phyloP scores from a whole-genome alignment of 345 rosid genomes.

The Anastatica hierochuntica region DNA sequence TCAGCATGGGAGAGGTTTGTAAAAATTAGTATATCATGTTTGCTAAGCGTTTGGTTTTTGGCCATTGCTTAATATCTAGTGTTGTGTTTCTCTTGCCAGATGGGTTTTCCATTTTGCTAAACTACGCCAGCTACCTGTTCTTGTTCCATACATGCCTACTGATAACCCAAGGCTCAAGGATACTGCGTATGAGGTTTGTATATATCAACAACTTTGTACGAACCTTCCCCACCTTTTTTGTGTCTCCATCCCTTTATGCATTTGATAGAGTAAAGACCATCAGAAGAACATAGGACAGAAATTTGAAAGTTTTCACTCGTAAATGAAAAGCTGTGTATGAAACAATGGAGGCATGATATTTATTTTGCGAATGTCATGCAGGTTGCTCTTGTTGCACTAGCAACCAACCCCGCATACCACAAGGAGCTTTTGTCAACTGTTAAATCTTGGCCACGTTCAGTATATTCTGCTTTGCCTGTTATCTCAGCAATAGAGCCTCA shows the following conservation, averaged over 20 bases:
- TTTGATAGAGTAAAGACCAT: slow-evolving; percentile 5
- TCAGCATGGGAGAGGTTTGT: slow-evolving; percentile 97
- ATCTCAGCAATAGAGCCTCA: slow-evolving; percentile 98
- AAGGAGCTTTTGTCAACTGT: slow-evolving; percentile 81
- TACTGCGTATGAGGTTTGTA: slow-evolving; percentile 90
- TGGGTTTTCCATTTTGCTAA: slow-evolving; percentile 99
- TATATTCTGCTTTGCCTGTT: slow-evolving; percentile 81
- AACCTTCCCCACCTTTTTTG: background rate
- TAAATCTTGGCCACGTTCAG: slow-evolving; percentile 80
- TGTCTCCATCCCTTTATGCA: background rate
- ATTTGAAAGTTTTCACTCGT: background rate
- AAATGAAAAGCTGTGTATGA: background rate
- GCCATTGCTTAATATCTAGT: slow-evolving; percentile 16
- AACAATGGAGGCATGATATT: background rate
- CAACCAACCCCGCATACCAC: slow-evolving; percentile 80
- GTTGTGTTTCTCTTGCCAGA: slow-evolving; percentile 36
- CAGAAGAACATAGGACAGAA: background rate
- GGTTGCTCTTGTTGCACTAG: slow-evolving; percentile 98
- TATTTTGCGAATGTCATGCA: slow-evolving; percentile 8
- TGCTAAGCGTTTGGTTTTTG: slow-evolving; percentile 10
- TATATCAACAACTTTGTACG: background rate
- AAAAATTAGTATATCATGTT: slow-evolving; percentile 4
- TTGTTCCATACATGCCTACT: slow-evolving; percentile 93
- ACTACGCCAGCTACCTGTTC: slow-evolving; percentile 90
- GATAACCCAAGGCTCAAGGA: slow-evolving; percentile 89